Evolutionary conservation across 2,329 filamentous ascomycete species (phyloP), one percentile per base, ranked within the genome.

Genomic region (Fusarium sp.): DNA sequence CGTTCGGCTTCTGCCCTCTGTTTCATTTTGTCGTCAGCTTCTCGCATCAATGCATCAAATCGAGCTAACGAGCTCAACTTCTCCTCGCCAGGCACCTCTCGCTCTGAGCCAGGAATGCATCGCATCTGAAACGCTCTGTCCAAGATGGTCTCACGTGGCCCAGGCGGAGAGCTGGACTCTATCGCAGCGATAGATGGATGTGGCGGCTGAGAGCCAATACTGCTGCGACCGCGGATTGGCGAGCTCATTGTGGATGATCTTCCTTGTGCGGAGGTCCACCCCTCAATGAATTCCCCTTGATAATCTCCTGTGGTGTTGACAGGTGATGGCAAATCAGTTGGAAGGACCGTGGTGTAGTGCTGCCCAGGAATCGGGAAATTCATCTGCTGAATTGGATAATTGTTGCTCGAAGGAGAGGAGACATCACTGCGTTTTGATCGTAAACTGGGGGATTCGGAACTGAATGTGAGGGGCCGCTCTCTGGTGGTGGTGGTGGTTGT

Each of bases 1-100:
- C 77, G 77, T 59, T 80, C 76, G 28, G 77, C 72, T 15, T 82
- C 81, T 46, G 84, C 82, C 33, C 82, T 82, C 54, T 83, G 82
- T 73, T 82, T 82, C 63, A 84, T 82, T 58, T 85, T 87, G 64
- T 86, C 85, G 43, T 92, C 90, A 25, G 84, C 83, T 73, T 91
- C 88, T 28, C 86, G 84, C 90, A 92, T 92, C 47, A 92, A 79
- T 6, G 90, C 90, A 60, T 92, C 90, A 60, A 92, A 92, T 28
- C 89, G 85, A 15, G 90, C 90, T 37, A 92, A 83, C 1, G 90
- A 92, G 72, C 87, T 92, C 21, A 92, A 82, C 66, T 91, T 90
- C 73, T 91, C 89, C 69, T 91, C 89, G 8, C 89, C 89, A 1
- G 87, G 85, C 5, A 85, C 74, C 56, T 87, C 83, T 12, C 82